Percentiles rank a stretch among this genome's conserved stretches.
Evolutionary conservation across 176 grass and related monocot species (phyloP).

Genomic region (Zoysia pacifica): DNA sequence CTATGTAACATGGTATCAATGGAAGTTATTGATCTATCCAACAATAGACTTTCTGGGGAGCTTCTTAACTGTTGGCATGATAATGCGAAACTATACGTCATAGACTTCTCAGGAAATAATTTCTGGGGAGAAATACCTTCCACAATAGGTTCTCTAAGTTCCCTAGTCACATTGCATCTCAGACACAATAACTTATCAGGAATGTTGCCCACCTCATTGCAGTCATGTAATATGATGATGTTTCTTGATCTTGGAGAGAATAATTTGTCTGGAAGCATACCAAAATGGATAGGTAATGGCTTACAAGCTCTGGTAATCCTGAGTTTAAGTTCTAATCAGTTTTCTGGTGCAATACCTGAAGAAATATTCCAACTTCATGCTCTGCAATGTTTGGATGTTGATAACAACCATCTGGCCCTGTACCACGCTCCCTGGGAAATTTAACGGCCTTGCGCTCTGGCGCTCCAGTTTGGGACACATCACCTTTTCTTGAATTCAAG

Average conservation of each 20-base stretch:
- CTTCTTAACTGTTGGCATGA: background rate
- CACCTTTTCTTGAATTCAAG: background rate
- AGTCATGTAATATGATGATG: background rate
- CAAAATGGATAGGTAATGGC: constrained; percentile 15
- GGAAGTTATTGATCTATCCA: constrained; percentile 24
- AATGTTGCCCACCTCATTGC: constrained; percentile 9
- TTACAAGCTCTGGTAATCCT: background rate
- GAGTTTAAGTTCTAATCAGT: background rate
- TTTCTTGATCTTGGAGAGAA: constrained; percentile 6
- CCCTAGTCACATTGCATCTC: background rate
- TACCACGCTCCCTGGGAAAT: background rate
- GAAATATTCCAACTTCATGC: constrained; percentile 3
- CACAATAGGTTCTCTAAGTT: constrained; percentile 23
- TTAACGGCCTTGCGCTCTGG: background rate
- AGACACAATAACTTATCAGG: constrained; percentile 14
- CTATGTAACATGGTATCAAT: constrained; percentile 10
- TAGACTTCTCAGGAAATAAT: constrained; percentile 28
- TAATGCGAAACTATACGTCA: background rate
- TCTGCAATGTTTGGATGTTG: background rate
- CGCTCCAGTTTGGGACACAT: background rate
- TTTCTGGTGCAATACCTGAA: constrained; percentile 30
- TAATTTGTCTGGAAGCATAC: constrained; percentile 30
- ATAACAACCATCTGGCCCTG: constrained; percentile 2
- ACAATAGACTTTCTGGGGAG: background rate
- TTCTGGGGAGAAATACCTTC: constrained; percentile 36